Base-by-base conservation (phyloP, 2,329 filamentous ascomycete genomes). In the Alternaria brassicae region DNA sequence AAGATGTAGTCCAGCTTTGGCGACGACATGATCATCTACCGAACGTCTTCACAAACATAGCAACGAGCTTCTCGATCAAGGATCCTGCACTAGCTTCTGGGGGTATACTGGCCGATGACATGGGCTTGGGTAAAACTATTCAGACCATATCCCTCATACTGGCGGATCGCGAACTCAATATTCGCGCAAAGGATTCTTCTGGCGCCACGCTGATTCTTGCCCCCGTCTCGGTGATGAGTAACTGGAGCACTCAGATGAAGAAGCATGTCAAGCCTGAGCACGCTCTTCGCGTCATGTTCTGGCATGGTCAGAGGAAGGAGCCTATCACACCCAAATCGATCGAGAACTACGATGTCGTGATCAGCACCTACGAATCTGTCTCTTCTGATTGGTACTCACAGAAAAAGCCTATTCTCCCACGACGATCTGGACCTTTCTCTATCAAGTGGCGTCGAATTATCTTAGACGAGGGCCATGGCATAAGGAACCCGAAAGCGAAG, bases 71-170 rank as follows among this genome's bases (percentile, higher is more conserved):
- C 72, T 84, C 87, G 1, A 64, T 77, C 9, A 87, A 84, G 8
- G 77, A 83, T 1, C 92, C 92, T 0, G 76, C 80, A 1, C 82
- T 96, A 21, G 87, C 91, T 6, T 91, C 88, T 49, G 93, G 93
- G 17, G 93, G 93, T 30, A 93, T 97, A 49, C 83, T 97, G 8
- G 92, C 92, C 2, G 93, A 97, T 74, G 93, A 97, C 70, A 97
- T 97, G 93, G 93, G 93, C 3, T 79, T 97, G 5, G 93, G 93
- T 23, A 96, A 96, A 80, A 97, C 93, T 0, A 83, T 97, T 8
- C 91, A 96, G 73, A 85, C 93, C 47, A 94, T 97, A 67, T 91
- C 91, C 53, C 79, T 96, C 34, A 89, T 97, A 55, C 79, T 93
- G 64, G 81, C 85, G 2, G 86, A 88, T 57, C 70, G 69, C 48